Conservation (phyloP, 345 rosid genomes). For the Salix udensis region DNA sequence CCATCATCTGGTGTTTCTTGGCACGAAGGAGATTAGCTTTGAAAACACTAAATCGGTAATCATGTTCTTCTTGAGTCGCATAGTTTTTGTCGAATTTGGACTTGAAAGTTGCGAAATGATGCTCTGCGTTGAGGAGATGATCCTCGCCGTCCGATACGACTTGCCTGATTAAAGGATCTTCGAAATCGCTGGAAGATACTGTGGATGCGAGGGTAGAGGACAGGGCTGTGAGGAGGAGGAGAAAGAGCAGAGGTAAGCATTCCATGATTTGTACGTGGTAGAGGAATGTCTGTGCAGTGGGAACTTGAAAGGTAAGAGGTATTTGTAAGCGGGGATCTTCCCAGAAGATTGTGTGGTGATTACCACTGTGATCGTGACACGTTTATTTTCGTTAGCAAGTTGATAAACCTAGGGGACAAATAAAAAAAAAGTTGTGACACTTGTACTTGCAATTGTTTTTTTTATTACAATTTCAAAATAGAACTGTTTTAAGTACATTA, state of each 20-base stretch:
- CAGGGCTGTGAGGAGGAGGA: background rate
- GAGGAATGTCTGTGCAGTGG: background rate
- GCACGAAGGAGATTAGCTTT: constrained; percentile 63
- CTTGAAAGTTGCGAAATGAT: constrained; percentile 24
- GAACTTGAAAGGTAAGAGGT: no score
- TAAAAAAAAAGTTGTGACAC: no score
- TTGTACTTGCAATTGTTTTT: no score
- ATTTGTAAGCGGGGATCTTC: background rate
- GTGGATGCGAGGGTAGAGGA: background rate
- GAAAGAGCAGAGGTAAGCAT: constrained; percentile 3
- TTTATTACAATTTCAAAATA: no score
- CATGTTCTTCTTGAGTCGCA: constrained; percentile 59
- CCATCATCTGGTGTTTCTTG: constrained; percentile 65
- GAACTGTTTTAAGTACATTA: no score
- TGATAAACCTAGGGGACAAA: background rate
- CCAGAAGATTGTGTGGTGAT: background rate
- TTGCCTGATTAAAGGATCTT: constrained; percentile 23
- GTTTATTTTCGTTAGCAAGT: background rate
- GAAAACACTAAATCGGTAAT: constrained; percentile 56
- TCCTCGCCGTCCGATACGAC: constrained; percentile 21
- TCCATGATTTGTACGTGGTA: background rate
- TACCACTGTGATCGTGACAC: background rate
- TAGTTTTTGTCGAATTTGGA: constrained; percentile 20
- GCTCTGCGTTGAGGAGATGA: constrained; percentile 20
- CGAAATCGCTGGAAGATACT: background rate